A percentile compares a stretch with the other conserved stretches of the same genome.
Conservation (phyloP, 306 rosid genomes). For the Prinsepia uniflora region DNA sequence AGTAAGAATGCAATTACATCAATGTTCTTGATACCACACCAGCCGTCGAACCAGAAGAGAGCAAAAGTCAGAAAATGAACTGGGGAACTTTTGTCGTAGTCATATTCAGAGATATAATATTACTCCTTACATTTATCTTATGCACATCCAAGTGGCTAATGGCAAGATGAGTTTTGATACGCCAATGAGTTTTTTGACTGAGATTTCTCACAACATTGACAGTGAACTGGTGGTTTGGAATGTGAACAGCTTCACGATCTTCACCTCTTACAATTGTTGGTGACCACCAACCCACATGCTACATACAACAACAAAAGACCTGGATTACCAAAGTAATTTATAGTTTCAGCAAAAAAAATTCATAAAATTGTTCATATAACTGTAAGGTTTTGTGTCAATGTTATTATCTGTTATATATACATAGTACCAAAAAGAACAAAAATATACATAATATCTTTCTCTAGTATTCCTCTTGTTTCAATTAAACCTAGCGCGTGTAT, state of each 20-base stretch:
- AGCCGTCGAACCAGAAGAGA: neutral
- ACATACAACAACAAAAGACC: slow-evolving; percentile 30
- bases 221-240: slow-evolving; percentile 95
- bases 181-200: slow-evolving; percentile 94
- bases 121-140: slow-evolving; percentile 71
- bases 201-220: slow-evolving; percentile 86
- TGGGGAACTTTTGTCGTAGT: neutral
- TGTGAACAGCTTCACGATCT: slow-evolving; percentile 96
- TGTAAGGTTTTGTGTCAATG: neutral
- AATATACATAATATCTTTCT: neutral
- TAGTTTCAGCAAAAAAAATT: neutral
- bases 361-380: neutral
- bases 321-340: slow-evolving; percentile 15
- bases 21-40: neutral
- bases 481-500: neutral
- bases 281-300: slow-evolving; percentile 99
- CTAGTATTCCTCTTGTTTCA: neutral
- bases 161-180: slow-evolving; percentile 89
- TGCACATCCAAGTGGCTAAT: slow-evolving; percentile 88
- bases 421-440: neutral
- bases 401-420: neutral
- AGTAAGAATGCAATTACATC: neutral
- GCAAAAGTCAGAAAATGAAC: slow-evolving; percentile 10
- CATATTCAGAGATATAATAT: slow-evolving; percentile 9
- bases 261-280: slow-evolving; percentile 94